Conservation (phyloP, 495 filamentous ascomycete genomes). For the Hypoxylon fuscum region DNA sequence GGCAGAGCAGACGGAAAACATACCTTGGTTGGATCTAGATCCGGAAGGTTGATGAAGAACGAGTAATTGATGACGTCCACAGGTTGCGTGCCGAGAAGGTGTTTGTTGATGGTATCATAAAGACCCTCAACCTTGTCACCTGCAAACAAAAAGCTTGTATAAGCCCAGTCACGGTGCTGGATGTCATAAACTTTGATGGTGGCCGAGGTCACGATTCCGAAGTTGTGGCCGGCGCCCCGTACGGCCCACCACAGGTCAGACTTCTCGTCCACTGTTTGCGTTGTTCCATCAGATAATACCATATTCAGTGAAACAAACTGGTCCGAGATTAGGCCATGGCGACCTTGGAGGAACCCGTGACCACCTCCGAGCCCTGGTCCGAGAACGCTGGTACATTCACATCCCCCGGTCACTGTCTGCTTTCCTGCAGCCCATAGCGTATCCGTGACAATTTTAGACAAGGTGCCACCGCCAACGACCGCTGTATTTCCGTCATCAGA, state of each 20-base stretch:
- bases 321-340: constrained; percentile 68
- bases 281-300: constrained; percentile 64
- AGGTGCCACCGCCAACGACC: constrained; percentile 59
- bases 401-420: constrained; percentile 61
- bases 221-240: constrained; percentile 69
- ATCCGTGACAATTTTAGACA: constrained; percentile 40
- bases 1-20: neutral
- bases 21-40: constrained; percentile 42
- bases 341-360: constrained; percentile 67
- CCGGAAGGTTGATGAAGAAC: constrained; percentile 53
- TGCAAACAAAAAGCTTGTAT: constrained; percentile 52
- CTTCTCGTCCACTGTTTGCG: constrained; percentile 48
- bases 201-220: constrained; percentile 65
- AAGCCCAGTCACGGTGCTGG: constrained; percentile 49
- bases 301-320: constrained; percentile 62
- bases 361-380: constrained; percentile 70
- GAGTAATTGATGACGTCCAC: constrained; percentile 55
- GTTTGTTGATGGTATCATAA: constrained; percentile 52
- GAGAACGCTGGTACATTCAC: constrained; percentile 64
- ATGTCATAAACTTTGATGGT: constrained; percentile 58
- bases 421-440: constrained; percentile 45
- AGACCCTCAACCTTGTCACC: constrained; percentile 58
- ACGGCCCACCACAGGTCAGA: constrained; percentile 67
- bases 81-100: constrained; percentile 50
- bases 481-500: constrained; percentile 54